Conservation (phyloP, 1,284 basidiomycete species). For the Crucibulum cyathiforme region DNA sequence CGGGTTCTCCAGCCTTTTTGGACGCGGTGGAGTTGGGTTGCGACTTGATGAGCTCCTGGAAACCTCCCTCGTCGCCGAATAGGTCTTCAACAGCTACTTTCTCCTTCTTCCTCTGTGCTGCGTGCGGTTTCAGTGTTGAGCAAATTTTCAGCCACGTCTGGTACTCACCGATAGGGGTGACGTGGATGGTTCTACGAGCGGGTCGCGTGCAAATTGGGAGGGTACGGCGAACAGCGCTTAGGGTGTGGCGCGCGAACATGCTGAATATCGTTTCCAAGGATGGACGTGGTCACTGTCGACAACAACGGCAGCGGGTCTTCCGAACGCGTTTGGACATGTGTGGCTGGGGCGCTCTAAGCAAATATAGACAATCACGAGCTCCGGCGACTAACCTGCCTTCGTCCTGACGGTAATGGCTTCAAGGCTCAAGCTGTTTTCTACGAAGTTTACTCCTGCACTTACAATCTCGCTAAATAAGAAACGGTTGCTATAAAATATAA, state of each 20-base stretch:
- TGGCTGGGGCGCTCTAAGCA: too few species aligned
- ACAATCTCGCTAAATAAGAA: too few species aligned
- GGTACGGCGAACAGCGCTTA: not conserved
- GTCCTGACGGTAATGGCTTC: too few species aligned
- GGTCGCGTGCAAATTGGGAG: not conserved
- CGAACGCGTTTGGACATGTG: too few species aligned
- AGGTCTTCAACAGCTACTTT: not conserved
- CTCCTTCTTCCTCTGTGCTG: not conserved
- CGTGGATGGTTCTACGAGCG: not conserved
- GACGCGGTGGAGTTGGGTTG: not conserved
- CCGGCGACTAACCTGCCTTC: too few species aligned
- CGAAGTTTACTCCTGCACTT: too few species aligned
- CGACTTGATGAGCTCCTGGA: not conserved
- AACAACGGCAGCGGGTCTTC: too few species aligned
- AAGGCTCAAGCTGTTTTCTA: too few species aligned
- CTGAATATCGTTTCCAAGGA: too few species aligned
- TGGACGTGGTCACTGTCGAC: too few species aligned
- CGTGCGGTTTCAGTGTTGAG: constrained; percentile 54
- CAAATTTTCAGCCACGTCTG: not conserved
- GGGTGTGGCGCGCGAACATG: not conserved
- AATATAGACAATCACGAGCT: too few species aligned
- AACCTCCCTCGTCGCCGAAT: not conserved
- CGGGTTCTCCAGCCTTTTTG: not conserved
- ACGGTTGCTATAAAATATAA: too few species aligned
- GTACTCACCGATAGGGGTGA: not conserved